Evolutionary conservation across 768 basidiomycete genomes (phyloP), one percentile per base, ranked within the genome.

Genomic region (Chlorophyllum brunneum): DNA sequence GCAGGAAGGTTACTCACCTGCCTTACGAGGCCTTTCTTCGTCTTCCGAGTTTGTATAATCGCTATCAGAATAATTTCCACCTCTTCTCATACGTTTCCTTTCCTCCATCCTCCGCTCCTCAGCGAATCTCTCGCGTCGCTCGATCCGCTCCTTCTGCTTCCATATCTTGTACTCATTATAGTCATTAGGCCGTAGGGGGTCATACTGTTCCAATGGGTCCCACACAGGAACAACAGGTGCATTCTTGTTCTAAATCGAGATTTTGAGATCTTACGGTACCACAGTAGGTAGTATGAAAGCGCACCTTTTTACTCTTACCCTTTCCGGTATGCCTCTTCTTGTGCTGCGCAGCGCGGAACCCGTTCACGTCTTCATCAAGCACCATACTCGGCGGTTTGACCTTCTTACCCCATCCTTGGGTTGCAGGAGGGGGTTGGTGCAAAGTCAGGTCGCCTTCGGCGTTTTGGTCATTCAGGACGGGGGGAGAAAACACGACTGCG

Each of bases 351-450:
- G 76, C 61, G 60, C 82, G 86, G 67, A 86, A 94, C 1, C 91
- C 91, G 52, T 93, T 93, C 56, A 93, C 74, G 56, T 93, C 89
- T 54, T 93, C 92, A 55, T 93, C 91, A 8, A 94, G 78, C 18
- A 92, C 75, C 89, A 94, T 92, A 0, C 88, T 88, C 2, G 92
- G 92, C 13, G 92, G 91, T 60, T 92, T 92, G 63, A 92, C 84
- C 64, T 92, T 92, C 69, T 86, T 88, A 37, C 87, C 87, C 91
- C 91, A 92, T 58, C 84, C 83, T 57, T 83, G 80, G 15, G 75
- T 69, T 58, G 74, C 69, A 15, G 70, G 46, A n/a, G 70, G 45
- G 2, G 69, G 22, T 13, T 29, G 33, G 23, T 48, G 57, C 20
- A 46, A 40, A 40, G 34, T 16, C 4, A 41, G 47, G 29, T 65